Conservation (phyloP, 768 basidiomycete species). For the Leccinellum luteum region DNA sequence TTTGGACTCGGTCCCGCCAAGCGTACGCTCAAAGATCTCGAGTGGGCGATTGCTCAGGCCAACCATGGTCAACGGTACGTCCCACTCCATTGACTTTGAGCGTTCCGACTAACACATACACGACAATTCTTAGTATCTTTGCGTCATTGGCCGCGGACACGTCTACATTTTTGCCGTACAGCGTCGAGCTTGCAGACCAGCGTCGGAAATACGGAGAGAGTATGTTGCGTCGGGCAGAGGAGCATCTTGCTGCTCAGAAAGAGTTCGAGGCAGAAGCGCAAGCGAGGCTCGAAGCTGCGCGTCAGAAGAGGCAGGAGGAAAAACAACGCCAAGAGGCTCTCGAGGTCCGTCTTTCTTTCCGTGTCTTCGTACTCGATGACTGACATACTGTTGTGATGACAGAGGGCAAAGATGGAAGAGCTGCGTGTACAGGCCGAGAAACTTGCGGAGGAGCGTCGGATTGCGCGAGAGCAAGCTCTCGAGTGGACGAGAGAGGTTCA, state of each 20-base stretch:
- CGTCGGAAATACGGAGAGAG: slow-evolving; percentile 87
- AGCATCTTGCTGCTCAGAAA: slow-evolving; percentile 41
- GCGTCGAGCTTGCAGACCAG: slow-evolving; percentile 82
- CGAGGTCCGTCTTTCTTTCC: slow-evolving; percentile 50
- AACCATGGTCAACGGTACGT: slow-evolving; percentile 82
- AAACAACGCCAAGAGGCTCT: slow-evolving; percentile 58
- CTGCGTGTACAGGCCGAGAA: slow-evolving; percentile 69
- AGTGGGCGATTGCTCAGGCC: slow-evolving; percentile 76
- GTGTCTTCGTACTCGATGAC: not conserved
- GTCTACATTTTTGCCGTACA: slow-evolving; percentile 73
- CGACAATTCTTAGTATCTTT: slow-evolving; percentile 60
- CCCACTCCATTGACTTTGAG: not conserved
- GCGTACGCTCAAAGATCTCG: slow-evolving; percentile 77
- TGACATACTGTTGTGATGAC: not conserved
- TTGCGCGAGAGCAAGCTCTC: slow-evolving; percentile 75
- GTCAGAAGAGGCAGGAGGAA: slow-evolving; percentile 79
- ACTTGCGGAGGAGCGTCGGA: slow-evolving; percentile 75
- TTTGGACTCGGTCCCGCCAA: slow-evolving; percentile 71
- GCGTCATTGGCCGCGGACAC: slow-evolving; percentile 76
- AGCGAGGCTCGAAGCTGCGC: slow-evolving; percentile 72
- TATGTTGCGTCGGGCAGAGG: slow-evolving; percentile 52
- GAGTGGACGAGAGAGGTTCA: slow-evolving; percentile 72
- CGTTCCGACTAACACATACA: not conserved
- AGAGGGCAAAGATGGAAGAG: slow-evolving; percentile 65
- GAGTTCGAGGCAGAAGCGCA: slow-evolving; percentile 69